phyloP scores from a whole-genome alignment of 139 green algal species.

The Coelastrella sp. region DNA sequence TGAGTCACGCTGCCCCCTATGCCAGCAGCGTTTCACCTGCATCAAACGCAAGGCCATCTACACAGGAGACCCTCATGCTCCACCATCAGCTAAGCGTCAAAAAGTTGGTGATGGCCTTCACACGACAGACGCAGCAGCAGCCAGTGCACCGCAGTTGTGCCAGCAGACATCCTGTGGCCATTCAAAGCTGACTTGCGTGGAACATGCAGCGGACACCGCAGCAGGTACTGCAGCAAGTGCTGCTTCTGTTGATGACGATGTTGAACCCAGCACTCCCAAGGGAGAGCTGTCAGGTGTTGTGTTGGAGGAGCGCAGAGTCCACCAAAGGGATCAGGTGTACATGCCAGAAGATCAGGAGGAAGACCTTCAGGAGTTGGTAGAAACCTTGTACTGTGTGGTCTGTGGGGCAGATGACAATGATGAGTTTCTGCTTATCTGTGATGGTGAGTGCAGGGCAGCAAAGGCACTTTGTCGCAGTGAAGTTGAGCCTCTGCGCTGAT shows the following conservation, averaged over 20 bases:
- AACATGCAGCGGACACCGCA: background rate
- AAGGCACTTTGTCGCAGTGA: no score
- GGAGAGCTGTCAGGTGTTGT: slow-evolving; percentile 44
- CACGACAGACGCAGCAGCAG: no score
- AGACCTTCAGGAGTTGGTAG: slow-evolving; percentile 38
- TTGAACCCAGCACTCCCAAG: background rate
- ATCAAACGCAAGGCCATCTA: slow-evolving; percentile 62
- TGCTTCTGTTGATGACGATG: background rate
- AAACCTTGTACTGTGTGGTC: slow-evolving; percentile 49
- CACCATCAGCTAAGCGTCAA: background rate
- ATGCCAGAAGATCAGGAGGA: slow-evolving; percentile 29
- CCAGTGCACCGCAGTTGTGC: no score
- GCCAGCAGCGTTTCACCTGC: slow-evolving; percentile 72
- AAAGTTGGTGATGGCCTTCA: no score
- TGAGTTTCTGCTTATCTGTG: slow-evolving; percentile 74
- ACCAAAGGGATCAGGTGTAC: slow-evolving; percentile 45
- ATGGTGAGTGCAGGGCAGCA: slow-evolving; percentile 64
- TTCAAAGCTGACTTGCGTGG: background rate
- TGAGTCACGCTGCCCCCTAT: slow-evolving; percentile 77
- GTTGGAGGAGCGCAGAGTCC: slow-evolving; percentile 50
- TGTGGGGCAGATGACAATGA: slow-evolving; percentile 71
- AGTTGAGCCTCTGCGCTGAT: background rate
- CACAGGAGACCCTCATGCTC: background rate
- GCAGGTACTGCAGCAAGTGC: background rate
- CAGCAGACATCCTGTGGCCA: no score